phyloP scores from a whole-genome alignment of 371 early-diverging fungal genomes.

The Vairimorpha necatrix region DNA sequence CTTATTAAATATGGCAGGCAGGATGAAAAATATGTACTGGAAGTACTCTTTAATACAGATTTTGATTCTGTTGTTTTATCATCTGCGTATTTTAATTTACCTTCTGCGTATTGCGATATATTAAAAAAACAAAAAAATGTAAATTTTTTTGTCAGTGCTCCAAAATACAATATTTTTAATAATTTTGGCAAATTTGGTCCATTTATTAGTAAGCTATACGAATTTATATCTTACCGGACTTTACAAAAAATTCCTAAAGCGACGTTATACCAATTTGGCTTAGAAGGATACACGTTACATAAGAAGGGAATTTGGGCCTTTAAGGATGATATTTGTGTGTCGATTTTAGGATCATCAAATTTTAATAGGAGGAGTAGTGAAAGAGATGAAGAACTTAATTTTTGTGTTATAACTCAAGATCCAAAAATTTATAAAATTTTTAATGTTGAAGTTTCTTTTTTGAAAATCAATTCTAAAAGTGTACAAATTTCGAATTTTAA shows the following conservation, averaged over 20 bases:
- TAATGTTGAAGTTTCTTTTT: conserved; percentile 4
- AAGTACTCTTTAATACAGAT: not conserved
- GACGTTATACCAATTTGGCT: conserved; percentile 24
- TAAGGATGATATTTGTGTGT: conserved; percentile 27
- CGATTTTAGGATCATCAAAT: conserved; percentile 54
- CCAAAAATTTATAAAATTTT: not conserved
- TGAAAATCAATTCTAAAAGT: not conserved
- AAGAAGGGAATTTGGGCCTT: conserved; percentile 58
- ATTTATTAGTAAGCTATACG: conserved; percentile 34
- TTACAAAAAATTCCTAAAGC: not conserved
- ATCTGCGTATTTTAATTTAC: conserved; percentile 55
- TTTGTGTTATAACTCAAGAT: conserved; percentile 26
- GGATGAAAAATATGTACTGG: conserved; percentile 29
- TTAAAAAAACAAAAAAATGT: conserved; percentile 22
- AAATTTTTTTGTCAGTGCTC: conserved; percentile 15
- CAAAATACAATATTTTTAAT: conserved; percentile 42
- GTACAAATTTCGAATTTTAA: not conserved
- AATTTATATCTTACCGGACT: conserved; percentile 31
- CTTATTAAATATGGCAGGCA: conserved; percentile 12
- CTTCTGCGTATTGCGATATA: conserved; percentile 28
- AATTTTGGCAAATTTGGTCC: conserved; percentile 21
- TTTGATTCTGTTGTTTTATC: conserved; percentile 41
- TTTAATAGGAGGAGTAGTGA: conserved; percentile 50
- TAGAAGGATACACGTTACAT: conserved; percentile 39
- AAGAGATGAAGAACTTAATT: conserved; percentile 50